Base-by-base conservation (phyloP, 441 rosid genomes). In the Cnidoscolus chayamansa region DNA sequence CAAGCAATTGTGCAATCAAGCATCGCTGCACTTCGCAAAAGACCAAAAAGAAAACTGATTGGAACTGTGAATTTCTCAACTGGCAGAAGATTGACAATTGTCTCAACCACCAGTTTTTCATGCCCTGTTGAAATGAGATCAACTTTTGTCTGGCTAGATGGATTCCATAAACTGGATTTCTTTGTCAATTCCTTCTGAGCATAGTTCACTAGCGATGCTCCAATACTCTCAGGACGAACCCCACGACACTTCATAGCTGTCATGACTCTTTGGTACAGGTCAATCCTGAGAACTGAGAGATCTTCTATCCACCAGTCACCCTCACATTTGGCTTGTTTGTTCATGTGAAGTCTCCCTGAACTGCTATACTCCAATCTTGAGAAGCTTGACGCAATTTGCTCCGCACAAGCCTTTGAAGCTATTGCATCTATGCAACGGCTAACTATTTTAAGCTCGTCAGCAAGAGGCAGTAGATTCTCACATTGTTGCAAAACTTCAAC, bases 241-340 rank as follows among this genome's bases (percentile, higher is more conserved):
- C 99, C 99, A 1, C 96, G 98, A 63, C 93, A 94, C 80, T 90
- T 94, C 97, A 94, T 94, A 10, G 99, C 94, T 12, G 89, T 86
- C 77, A 94, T 82, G 72, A 94, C 92, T 76, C 91, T 85, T 67
- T 88, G 92, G 66, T 90, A 94, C 74, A 94, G 80, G 72, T 94
- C 97, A 30, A 94, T 83, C 67, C 94, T 77, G 58, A 94, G 90
- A 78, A 87, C 89, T 1, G 97, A 89, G 68, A 94, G 88, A 75
- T 94, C 99, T 66, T 92, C 90, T 20, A 89, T 88, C 99, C 99
- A 94, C 99, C 99, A 94, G 75, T 90, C 99, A 35, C 93, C 91
- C 48, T 88, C 99, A 53, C 89, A 80, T 72, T 90, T 94, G 35
- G 86, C 85, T 65, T 86, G 94, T 84, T 69, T 91, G 84, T 86